Conservation (phyloP, 495 filamentous ascomycete genomes). For the Hypomontagnella monticulosa region DNA sequence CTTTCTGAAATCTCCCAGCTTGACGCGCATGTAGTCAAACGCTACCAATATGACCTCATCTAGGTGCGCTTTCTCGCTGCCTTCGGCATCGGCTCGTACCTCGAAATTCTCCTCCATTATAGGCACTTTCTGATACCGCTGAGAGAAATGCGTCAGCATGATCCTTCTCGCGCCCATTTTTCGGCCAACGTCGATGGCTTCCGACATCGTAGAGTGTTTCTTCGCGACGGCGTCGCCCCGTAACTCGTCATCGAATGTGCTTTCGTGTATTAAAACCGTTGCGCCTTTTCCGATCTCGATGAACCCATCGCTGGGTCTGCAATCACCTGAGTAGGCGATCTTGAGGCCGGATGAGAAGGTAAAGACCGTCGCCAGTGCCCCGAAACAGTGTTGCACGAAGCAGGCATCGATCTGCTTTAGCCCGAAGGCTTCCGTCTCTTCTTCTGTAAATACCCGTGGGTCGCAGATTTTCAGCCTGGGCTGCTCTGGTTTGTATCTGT, state of each 20-base stretch:
- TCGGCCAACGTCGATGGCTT: conserved; percentile 81
- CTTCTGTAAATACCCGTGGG: conserved; percentile 22
- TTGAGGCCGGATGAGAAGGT: conserved; percentile 84
- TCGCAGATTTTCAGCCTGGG: conserved; percentile 12
- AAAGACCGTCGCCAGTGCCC: conserved; percentile 77
- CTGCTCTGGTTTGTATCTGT: conserved; percentile 2
- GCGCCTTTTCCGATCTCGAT: conserved; percentile 74
- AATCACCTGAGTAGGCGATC: conserved; percentile 92
- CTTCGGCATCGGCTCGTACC: conserved; percentile 19
- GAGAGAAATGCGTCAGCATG: conserved; percentile 91
- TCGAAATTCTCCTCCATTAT: conserved; percentile 52
- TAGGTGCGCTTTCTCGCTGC: conserved; percentile 25
- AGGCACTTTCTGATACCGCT: conserved; percentile 91
- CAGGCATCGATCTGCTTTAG: conserved; percentile 66
- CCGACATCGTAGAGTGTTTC: conserved; percentile 85
- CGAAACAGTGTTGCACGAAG: conserved; percentile 78
- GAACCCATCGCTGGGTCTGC: conserved; percentile 77
- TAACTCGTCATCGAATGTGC: conserved; percentile 91
- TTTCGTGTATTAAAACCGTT: conserved; percentile 91
- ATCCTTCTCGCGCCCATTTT: conserved; percentile 80
- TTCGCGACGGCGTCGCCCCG: conserved; percentile 81
- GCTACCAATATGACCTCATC: conserved; percentile 74
- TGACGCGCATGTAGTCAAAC: conserved; percentile 89
- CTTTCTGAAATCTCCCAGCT: conserved; percentile 79
- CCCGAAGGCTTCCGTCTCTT: conserved; percentile 44